These are phyloP conservation scores for Aspergillus fijiensis DNA, from an alignment of 2,329 filamentous ascomycete species.

Conservation along the genomic window DNA sequence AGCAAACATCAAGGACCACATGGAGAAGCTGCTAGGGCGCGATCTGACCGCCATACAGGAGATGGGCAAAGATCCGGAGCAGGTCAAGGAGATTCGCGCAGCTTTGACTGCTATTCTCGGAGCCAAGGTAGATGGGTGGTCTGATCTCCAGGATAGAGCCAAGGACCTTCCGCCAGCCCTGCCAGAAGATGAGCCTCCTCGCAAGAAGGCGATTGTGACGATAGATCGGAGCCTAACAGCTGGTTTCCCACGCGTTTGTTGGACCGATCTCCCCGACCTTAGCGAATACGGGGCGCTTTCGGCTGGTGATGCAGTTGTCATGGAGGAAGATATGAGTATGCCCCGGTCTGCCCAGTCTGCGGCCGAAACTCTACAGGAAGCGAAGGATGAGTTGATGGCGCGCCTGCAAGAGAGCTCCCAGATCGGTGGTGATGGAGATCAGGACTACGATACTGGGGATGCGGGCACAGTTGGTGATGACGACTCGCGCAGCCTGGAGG, in stretches of 20 bases:
- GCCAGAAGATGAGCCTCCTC: conserved; percentile 36
- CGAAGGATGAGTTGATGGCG: conserved; percentile 53
- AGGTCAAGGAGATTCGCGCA: conserved; percentile 46
- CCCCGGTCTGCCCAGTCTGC: conserved; percentile 49
- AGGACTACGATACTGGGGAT: conserved; percentile 43
- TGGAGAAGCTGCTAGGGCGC: conserved; percentile 47
- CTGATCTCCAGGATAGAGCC: conserved; percentile 41
- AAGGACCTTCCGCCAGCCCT: conserved; percentile 37
- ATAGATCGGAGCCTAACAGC: conserved; percentile 43
- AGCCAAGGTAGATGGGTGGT: conserved; percentile 47
- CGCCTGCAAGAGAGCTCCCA: conserved; percentile 48
- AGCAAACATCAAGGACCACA: conserved; percentile 50
- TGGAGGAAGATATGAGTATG: conserved; percentile 48
- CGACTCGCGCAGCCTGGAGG: conserved; percentile 44
- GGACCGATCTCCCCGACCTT: conserved; percentile 47
- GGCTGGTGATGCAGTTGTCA: conserved; percentile 40
- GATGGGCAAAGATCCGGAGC: conserved; percentile 47
- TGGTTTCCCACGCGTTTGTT: conserved; percentile 42
- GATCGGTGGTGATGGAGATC: conserved; percentile 40
- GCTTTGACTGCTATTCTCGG: conserved; percentile 45
- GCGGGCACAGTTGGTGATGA: conserved; percentile 45
- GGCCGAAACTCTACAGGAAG: conserved; percentile 51
- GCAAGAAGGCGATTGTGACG: conserved; percentile 43
- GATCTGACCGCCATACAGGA: conserved; percentile 46
- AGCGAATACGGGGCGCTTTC: conserved; percentile 42